Percentiles rank a stretch among this genome's conserved stretches.
Evolutionary conservation across 768 basidiomycete species (phyloP).

Genomic region (Lactarius quietus): DNA sequence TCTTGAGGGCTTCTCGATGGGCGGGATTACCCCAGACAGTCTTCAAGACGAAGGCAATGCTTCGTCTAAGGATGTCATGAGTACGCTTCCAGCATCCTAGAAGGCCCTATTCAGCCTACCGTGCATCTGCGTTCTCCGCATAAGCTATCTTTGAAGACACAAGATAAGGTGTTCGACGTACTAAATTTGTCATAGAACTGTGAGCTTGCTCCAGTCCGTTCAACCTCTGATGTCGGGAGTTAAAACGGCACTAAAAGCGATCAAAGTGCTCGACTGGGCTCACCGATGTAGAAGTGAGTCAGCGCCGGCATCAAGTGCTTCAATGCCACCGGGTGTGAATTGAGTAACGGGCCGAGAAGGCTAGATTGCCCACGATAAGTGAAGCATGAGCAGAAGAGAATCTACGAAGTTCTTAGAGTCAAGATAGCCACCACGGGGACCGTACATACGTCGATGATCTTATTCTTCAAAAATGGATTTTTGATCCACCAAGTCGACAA

Average conservation of each 20-base stretch:
- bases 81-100: neutral
- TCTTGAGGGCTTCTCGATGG: conserved; percentile 82
- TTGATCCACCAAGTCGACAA: conserved; percentile 97
- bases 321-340: conserved; percentile 79
- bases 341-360: conserved; percentile 77
- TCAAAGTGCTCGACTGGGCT: conserved; percentile 26
- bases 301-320: conserved; percentile 87
- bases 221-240: conserved; percentile 65
- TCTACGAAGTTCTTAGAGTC: conserved; percentile 39
- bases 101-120: conserved; percentile 34
- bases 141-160: conserved; percentile 4
- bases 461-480: conserved; percentile 95
- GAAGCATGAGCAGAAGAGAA: conserved; percentile 69
- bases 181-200: conserved; percentile 99
- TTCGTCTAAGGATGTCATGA: conserved; percentile 50
- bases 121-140: conserved; percentile 43
- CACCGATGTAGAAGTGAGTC: conserved; percentile 94
- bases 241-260: conserved; percentile 1
- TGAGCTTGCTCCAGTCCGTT: conserved; percentile 94
- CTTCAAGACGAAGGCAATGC: conserved; percentile 84
- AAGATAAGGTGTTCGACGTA: conserved; percentile 39
- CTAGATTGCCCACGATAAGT: conserved; percentile 63
- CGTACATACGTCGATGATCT: conserved; percentile 80
- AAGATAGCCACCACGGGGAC: neutral
- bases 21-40: conserved; percentile 87